Evolutionary conservation across 805 yeast genomes (phyloP).

Genomic region (Wickerhamomyces chambardii): DNA sequence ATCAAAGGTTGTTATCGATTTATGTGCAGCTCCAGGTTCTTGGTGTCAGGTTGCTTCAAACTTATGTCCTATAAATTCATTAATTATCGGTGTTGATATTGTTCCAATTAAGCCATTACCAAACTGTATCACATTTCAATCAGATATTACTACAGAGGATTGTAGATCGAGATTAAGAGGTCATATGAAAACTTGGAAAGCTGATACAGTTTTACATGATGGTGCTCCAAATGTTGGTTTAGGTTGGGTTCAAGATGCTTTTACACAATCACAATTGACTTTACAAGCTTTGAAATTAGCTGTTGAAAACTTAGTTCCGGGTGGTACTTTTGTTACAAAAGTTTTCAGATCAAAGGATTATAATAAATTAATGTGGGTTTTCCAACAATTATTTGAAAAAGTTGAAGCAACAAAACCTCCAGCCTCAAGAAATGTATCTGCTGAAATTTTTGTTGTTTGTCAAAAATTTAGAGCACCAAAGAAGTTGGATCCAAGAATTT

Average conservation of each 20-base stretch:
- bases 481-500: constrained; percentile 82
- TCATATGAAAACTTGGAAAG: constrained; percentile 97
- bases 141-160: constrained; percentile 97
- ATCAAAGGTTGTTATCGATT: constrained; percentile 92
- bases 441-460: constrained; percentile 97
- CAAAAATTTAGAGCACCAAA: constrained; percentile 95
- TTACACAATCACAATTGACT: constrained; percentile 93
- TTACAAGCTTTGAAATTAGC: constrained; percentile 91
- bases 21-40: constrained; percentile 99
- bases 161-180: constrained; percentile 93
- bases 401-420: constrained; percentile 99
- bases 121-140: constrained; percentile 87
- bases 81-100: constrained; percentile 97
- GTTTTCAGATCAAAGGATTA: constrained; percentile 98
- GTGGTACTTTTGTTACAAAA: constrained; percentile 95
- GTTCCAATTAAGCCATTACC: constrained; percentile 97
- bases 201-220: constrained; percentile 95
- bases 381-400: constrained; percentile 89
- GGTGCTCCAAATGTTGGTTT: constrained; percentile 99
- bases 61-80: constrained; percentile 83
- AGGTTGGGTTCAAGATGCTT: constrained; percentile 99
- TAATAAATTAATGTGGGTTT: constrained; percentile 95
- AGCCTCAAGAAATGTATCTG: constrained; percentile 97
- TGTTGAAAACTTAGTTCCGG: constrained; percentile 81
- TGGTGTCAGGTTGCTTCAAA: constrained; percentile 99